phyloP scores from a whole-genome alignment of 371 early-diverging fungal species.

The Mortierella sp. region DNA sequence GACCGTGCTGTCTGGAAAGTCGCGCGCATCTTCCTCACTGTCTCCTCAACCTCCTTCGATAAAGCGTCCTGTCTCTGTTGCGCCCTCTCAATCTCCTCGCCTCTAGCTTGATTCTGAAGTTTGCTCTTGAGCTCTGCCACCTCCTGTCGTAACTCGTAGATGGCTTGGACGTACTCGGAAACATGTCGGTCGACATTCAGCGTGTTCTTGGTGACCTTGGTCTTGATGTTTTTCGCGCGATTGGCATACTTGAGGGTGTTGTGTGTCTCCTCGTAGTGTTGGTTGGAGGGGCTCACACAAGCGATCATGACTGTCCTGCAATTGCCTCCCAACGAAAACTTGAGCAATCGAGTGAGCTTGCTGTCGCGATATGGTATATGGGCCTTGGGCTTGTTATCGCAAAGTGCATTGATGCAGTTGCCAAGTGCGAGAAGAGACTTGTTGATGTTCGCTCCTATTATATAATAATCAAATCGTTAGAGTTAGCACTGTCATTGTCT shows the following conservation, averaged over 20 bases:
- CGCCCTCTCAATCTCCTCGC: conserved; percentile 20
- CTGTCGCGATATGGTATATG: conserved; percentile 91
- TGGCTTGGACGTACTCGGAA: conserved; percentile 71
- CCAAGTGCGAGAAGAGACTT: conserved; percentile 88
- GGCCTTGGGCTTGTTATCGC: conserved; percentile 68
- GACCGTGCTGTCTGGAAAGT: conserved; percentile 38
- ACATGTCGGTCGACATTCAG: conserved; percentile 68
- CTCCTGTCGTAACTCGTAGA: conserved; percentile 68
- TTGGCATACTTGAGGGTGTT: conserved; percentile 94
- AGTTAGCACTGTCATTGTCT: background rate
- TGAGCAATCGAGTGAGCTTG: conserved; percentile 89
- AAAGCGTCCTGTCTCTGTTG: conserved; percentile 31
- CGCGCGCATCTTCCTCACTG: conserved; percentile 39
- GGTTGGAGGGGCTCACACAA: conserved; percentile 79
- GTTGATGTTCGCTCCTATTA: conserved; percentile 89
- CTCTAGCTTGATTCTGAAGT: conserved; percentile 28
- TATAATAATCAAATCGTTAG: background rate
- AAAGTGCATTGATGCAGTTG: conserved; percentile 94
- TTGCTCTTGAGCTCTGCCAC: conserved; percentile 64
- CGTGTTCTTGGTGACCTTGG: conserved; percentile 68
- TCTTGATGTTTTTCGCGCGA: conserved; percentile 85
- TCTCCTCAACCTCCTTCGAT: conserved; percentile 34
- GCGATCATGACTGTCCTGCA: conserved; percentile 92
- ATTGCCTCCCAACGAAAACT: conserved; percentile 87
- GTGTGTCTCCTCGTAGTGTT: conserved; percentile 86